Conservation (phyloP, 2,329 filamentous ascomycete genomes). For the Penicillium sp. region DNA sequence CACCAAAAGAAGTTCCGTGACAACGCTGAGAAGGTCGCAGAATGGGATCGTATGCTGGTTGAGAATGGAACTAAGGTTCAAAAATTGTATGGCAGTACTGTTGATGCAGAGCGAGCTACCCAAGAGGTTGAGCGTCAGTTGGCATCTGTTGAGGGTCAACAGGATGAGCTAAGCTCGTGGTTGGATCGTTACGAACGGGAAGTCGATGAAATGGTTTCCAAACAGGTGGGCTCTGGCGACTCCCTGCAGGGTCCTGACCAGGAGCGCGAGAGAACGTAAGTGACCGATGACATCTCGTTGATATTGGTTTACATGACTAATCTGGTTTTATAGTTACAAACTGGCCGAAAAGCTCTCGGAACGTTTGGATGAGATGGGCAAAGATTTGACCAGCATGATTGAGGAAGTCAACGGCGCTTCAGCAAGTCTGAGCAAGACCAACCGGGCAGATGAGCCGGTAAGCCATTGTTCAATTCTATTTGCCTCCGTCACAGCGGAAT, state of each 20-base stretch:
- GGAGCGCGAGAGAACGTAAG: conserved; percentile 87
- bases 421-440: conserved; percentile 84
- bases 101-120: conserved; percentile 90
- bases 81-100: conserved; percentile 87
- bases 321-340: conserved; percentile 65
- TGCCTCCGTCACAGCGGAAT: not conserved
- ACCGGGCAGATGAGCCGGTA: conserved; percentile 85
- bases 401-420: conserved; percentile 96
- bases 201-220: conserved; percentile 83
- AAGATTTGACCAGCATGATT: conserved; percentile 93
- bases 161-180: conserved; percentile 86
- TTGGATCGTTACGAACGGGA: conserved; percentile 90
- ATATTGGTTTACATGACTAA: conserved; percentile 23
- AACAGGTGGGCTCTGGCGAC: conserved; percentile 76
- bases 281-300: conserved; percentile 19
- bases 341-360: conserved; percentile 91
- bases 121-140: conserved; percentile 93
- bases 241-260: conserved; percentile 86
- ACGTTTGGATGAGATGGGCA: conserved; percentile 89
- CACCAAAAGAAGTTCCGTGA: conserved; percentile 97
- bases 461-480: conserved; percentile 42
- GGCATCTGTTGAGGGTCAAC: conserved; percentile 84
- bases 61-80: conserved; percentile 95
- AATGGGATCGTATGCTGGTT: conserved; percentile 90
- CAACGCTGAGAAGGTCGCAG: conserved; percentile 82